Conservation (phyloP, 352 stramenopile genomes). For the Thraustotheca clavata region DNA sequence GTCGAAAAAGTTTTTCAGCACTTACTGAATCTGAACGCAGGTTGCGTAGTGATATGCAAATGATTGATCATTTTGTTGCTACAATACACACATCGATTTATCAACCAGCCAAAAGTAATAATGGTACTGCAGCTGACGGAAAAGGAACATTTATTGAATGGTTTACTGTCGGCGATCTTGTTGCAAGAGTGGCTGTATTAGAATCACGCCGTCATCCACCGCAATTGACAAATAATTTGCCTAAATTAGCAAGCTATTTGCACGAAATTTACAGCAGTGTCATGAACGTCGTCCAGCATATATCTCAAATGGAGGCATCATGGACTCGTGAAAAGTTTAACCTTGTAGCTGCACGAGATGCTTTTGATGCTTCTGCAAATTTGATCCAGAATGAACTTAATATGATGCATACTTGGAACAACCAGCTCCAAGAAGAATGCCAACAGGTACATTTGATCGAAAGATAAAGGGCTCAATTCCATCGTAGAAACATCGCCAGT, state of each 20-base stretch:
- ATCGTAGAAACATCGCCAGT: background rate
- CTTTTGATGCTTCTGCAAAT: slow-evolving; percentile 28
- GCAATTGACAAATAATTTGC: background rate
- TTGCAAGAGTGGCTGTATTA: slow-evolving; percentile 17
- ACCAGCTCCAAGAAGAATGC: slow-evolving; percentile 17
- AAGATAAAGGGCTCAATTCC: background rate
- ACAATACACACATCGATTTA: background rate
- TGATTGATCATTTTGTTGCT: slow-evolving; percentile 14
- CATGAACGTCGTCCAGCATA: background rate
- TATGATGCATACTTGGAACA: slow-evolving; percentile 27
- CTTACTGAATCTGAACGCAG: slow-evolving; percentile 3
- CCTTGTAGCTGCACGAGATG: slow-evolving; percentile 25
- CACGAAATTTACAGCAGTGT: background rate
- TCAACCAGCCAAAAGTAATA: background rate
- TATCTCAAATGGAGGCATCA: slow-evolving; percentile 24
- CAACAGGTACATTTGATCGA: background rate
- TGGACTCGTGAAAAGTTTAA: slow-evolving; percentile 35
- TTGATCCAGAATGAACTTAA: slow-evolving; percentile 34
- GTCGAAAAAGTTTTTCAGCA: background rate
- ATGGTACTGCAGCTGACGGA: slow-evolving; percentile 23
- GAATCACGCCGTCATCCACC: slow-evolving; percentile 9
- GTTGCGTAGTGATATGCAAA: slow-evolving; percentile 10
- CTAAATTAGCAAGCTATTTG: slow-evolving; percentile 1
- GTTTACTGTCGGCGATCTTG: slow-evolving; percentile 33
- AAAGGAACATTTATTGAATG: slow-evolving; percentile 19